Evolutionary conservation across 2,329 filamentous ascomycete genomes (phyloP), one percentile per base, ranked within the genome.

Genomic region (Fusarium duplospermum): DNA sequence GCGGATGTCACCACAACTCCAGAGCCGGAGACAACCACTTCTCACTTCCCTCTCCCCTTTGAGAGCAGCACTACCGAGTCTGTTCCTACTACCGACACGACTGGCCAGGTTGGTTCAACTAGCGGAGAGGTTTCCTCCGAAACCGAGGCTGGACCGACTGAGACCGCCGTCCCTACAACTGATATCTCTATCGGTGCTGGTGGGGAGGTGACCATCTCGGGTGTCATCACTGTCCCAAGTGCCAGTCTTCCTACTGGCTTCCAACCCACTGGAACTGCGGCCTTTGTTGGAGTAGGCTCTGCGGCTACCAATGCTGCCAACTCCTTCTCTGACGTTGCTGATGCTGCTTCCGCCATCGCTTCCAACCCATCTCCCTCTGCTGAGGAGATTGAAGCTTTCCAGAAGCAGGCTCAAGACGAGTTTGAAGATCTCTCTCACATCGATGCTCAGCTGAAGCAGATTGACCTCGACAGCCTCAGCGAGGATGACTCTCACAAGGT

Each of bases 341-440:
- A n/a, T 50, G 62, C 66, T 9, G 66, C 66, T 31, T 69, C 66
- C 3, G 50, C 62, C 22, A 65, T 69, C 35, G 66, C 66, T 27
- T 57, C 57, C 57, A 69, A 66, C 20, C 66, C 66, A 13, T 57
- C 66, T 14, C 62, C 66, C 2, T 69, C 66, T 4, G 47, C n/a
- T 6, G 66, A 66, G 1, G 66, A 69, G 2, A 24, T 66, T n/a
- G 13, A 57, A 8, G 29, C 13, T 6, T 69, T 69, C 36, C 45
- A 69, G 13, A 27, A 62, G 10, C 35, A 60, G 20, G 62, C 66
- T 11, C 62, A 69, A 35, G 36, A 65, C 6, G 42, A 69, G 24
- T 50, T 57, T 18, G 56, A 66, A 3, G 29, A 66, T 16, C 62
- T 68, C 10, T 24, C 33, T 11, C 24, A 36, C 5, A 47, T 69